Percentiles rank a stretch among this genome's conserved stretches.
phyloP scores from a whole-genome alignment of 768 basidiomycete species.

The Chlorophyllum brunneum region DNA sequence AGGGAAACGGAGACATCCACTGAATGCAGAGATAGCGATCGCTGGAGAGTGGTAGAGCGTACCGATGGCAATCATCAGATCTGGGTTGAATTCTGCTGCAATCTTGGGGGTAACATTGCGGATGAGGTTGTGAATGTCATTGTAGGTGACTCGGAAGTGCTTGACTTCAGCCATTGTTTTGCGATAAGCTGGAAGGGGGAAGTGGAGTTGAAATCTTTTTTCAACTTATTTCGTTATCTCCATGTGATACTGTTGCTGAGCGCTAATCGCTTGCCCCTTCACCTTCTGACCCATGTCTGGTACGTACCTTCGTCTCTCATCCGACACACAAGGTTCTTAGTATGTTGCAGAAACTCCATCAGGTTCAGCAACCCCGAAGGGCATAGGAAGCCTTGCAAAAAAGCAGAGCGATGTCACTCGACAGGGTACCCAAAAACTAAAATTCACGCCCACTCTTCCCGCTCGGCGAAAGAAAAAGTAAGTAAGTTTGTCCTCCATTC shows the following conservation, averaged over 20 bases:
- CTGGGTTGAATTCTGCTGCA: constrained; percentile 77
- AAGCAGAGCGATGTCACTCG: constrained; percentile 68
- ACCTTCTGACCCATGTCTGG: constrained; percentile 22
- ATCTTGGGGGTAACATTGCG: constrained; percentile 63
- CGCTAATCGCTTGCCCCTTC: constrained; percentile 13
- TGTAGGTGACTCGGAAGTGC: constrained; percentile 79
- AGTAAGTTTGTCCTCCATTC: constrained; percentile 30
- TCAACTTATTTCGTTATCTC: no score
- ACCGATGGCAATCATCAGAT: constrained; percentile 84
- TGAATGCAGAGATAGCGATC: not conserved
- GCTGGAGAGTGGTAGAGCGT: constrained; percentile 6
- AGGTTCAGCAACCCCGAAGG: constrained; percentile 40
- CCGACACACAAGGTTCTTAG: constrained; percentile 7
- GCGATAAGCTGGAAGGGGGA: constrained; percentile 8
- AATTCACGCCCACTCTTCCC: constrained; percentile 76
- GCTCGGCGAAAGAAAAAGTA: constrained; percentile 78
- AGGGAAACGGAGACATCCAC: constrained; percentile 1
- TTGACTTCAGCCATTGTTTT: constrained; percentile 39
- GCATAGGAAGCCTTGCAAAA: constrained; percentile 74
- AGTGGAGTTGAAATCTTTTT: no score
- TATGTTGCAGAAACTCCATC: constrained; percentile 24
- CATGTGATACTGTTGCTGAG: no score
- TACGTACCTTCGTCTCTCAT: constrained; percentile 13
- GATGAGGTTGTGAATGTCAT: constrained; percentile 90
- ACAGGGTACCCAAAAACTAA: constrained; percentile 71